Evolutionary conservation across 345 rosid genomes (phyloP), one percentile per base, ranked within the genome.

Genomic region (Ricinus communis): DNA sequence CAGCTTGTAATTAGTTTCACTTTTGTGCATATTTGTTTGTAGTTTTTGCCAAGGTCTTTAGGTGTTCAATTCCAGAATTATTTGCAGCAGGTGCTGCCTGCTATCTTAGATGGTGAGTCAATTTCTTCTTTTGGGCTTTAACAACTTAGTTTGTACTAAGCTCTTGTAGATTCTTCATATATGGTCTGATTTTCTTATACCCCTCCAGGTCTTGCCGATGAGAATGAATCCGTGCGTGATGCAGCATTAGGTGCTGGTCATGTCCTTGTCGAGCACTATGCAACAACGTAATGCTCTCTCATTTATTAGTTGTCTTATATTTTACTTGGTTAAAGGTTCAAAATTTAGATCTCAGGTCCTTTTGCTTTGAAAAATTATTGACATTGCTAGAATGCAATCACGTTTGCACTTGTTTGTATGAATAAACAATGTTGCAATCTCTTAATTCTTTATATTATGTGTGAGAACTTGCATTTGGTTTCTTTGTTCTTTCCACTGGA

Each of bases 191-290:
- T 6, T 68, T 47, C 49, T 86, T 65, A 52, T 59, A 21, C 1
- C 70, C 61, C 3, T 60, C 66, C 52, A 95, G 99, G 99, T 77
- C 97, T 95, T 63, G 98, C 98, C 21, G 98, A 95, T 86, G 99
- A 95, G 87, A 95, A 92, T 79, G 99, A 95, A 81, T 92, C 99
- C 73, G 99, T 95, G 45, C 97, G 99, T 65, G 99, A 95, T 60
- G 99, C 98, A 43, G 99, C 99, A 76, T 82, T 95, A 53, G 98
- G 97, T 68, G 96, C 99, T 79, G 99, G 99, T 41, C 99, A 92
- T 89, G 88, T 95, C 60, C 81, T 95, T 76, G 99, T 95, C 45
- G 98, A 95, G 86, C 99, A 95, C 76, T 90, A 95, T 77, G 99
- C 99, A 64, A 87, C 91, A 82, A 90, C 99, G 99, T 95, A 78